Evolutionary conservation across 1,284 basidiomycete species (phyloP).

Genomic region (Ceratorhiza oryzae-sativae): DNA sequence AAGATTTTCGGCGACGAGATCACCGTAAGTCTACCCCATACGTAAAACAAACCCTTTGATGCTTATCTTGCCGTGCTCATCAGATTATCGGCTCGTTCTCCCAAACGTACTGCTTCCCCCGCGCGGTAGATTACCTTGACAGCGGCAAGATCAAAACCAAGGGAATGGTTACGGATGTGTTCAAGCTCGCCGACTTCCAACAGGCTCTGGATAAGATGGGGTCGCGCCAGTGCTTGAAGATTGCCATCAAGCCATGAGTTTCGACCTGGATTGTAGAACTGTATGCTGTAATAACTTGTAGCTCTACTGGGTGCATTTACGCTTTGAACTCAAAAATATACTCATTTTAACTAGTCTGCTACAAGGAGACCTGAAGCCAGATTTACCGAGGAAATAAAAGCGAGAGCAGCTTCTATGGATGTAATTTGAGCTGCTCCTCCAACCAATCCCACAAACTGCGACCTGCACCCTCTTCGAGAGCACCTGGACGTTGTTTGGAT

Average conservation of each 20-base stretch:
- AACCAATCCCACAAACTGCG: constrained; percentile 54
- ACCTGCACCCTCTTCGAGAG: constrained; percentile 47
- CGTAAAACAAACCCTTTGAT: background rate
- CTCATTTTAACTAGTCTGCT: background rate
- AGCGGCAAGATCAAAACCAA: constrained; percentile 81
- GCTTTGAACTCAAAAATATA: constrained; percentile 7
- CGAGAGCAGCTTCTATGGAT: background rate
- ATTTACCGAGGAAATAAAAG: no score
- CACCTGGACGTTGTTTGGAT: constrained; percentile 9
- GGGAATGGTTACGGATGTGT: constrained; percentile 84
- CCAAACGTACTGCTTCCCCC: constrained; percentile 85
- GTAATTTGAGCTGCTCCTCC: constrained; percentile 50
- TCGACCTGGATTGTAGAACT: background rate
- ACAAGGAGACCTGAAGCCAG: no score
- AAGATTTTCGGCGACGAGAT: constrained; percentile 90
- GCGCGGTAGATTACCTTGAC: constrained; percentile 86
- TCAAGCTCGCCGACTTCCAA: constrained; percentile 79
- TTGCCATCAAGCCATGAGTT: constrained; percentile 63
- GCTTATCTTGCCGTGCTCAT: background rate
- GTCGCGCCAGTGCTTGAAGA: constrained; percentile 64
- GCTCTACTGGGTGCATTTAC: constrained; percentile 25
- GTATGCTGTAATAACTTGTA: constrained; percentile 23
- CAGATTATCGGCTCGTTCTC: constrained; percentile 88
- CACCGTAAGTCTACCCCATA: constrained; percentile 56
- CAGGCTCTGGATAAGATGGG: constrained; percentile 85